phyloP scores from a whole-genome alignment of 2,329 filamentous ascomycete species.

The Lachnellula subtilissima region DNA sequence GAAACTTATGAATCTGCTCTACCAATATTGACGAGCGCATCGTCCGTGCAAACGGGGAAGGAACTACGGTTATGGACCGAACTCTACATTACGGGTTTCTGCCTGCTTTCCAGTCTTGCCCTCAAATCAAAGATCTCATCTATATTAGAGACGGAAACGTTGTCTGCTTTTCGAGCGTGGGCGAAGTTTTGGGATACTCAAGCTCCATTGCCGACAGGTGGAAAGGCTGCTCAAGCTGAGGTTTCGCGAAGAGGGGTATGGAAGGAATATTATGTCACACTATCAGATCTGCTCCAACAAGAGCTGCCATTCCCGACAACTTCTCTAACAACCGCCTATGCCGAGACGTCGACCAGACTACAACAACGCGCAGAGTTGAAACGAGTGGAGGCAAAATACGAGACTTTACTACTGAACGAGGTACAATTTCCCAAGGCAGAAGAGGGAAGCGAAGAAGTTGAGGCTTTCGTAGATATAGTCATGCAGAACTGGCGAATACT shows the following conservation, averaged over 20 bases:
- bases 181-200: slow-evolving; percentile 59
- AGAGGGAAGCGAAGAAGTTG: slow-evolving; percentile 72
- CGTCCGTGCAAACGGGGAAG: slow-evolving; percentile 48
- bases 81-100: slow-evolving; percentile 69
- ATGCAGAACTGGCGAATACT: slow-evolving; percentile 82
- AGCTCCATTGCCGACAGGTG: slow-evolving; percentile 44
- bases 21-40: slow-evolving; percentile 54
- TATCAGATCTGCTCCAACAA: slow-evolving; percentile 70
- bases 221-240: slow-evolving; percentile 53
- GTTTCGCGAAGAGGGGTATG: slow-evolving; percentile 67
- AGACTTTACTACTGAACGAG: slow-evolving; percentile 71
- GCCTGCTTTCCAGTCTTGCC: slow-evolving; percentile 61
- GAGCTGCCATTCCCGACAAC: slow-evolving; percentile 55
- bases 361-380: slow-evolving; percentile 74
- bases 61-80: slow-evolving; percentile 77
- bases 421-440: slow-evolving; percentile 81
- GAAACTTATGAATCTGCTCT: slow-evolving; percentile 62
- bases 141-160: slow-evolving; percentile 47
- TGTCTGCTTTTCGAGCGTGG: slow-evolving; percentile 63
- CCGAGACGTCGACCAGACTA: slow-evolving; percentile 50
- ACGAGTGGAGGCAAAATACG: slow-evolving; percentile 73
- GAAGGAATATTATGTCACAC: slow-evolving; percentile 76
- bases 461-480: slow-evolving; percentile 73
- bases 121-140: slow-evolving; percentile 47
- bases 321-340: slow-evolving; percentile 35